These are phyloP conservation scores for Colletotrichum liaoningense DNA, from an alignment of 2,329 filamentous ascomycete species.

Conservation along the genomic window DNA sequence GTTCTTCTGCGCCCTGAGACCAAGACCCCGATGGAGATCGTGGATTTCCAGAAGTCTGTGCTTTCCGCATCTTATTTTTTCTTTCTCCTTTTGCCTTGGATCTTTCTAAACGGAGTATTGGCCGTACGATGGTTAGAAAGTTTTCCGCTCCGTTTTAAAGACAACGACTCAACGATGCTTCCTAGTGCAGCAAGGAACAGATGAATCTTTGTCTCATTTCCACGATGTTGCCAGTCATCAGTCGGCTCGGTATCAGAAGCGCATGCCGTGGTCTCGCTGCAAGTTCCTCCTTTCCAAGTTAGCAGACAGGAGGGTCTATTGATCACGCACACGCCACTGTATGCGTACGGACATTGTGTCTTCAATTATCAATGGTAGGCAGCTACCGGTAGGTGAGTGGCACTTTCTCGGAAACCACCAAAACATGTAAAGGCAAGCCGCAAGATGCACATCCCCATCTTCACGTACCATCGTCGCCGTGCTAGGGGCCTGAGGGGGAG, in stretches of 20 bases:
- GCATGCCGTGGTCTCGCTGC: conserved; percentile 39
- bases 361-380: conserved; percentile 2
- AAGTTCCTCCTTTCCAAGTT: conserved; percentile 20
- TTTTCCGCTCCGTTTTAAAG: background rate
- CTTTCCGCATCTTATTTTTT: conserved; percentile 2
- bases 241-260: conserved; percentile 33
- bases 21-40: conserved; percentile 28
- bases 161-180: background rate
- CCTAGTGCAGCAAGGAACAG: background rate
- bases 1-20: conserved; percentile 15
- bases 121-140: background rate
- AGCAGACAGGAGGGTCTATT: background rate
- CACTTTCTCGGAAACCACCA: conserved; percentile 35
- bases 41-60: conserved; percentile 13
- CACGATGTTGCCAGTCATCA: background rate
- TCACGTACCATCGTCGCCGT: background rate
- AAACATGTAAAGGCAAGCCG: conserved; percentile 35
- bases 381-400: conserved; percentile 11
- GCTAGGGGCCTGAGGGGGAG: background rate
- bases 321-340: background rate
- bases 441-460: conserved; percentile 35
- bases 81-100: background rate
- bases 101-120: background rate
- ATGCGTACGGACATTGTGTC: background rate
- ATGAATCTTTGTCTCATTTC: background rate